Conservation (phyloP, 2,329 filamentous ascomycete genomes). For the Phialocephala subalpina region DNA sequence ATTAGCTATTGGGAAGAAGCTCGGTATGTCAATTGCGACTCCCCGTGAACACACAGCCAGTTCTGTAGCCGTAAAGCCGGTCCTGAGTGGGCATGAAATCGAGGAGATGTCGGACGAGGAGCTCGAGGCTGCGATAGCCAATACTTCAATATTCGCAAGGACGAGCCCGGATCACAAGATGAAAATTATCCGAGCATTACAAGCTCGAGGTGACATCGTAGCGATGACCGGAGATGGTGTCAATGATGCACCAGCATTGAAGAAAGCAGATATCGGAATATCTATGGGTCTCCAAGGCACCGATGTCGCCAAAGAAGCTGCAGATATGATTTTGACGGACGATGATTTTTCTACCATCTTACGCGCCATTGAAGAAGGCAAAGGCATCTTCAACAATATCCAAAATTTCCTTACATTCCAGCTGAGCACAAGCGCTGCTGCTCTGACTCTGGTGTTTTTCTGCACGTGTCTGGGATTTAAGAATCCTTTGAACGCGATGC, state of each 20-base stretch:
- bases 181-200: conserved; percentile 92
- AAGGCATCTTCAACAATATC: conserved; percentile 99
- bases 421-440: conserved; percentile 94
- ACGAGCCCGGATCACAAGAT: conserved; percentile 98
- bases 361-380: conserved; percentile 96
- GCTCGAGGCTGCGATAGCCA: conserved; percentile 82
- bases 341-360: conserved; percentile 93
- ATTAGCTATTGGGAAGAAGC: conserved; percentile 88
- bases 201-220: conserved; percentile 93
- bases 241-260: conserved; percentile 95
- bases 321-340: conserved; percentile 92
- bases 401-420: conserved; percentile 99
- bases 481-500: conserved; percentile 98
- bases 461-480: conserved; percentile 94
- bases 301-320: conserved; percentile 94
- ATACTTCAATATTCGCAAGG: conserved; percentile 93
- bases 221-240: conserved; percentile 99
- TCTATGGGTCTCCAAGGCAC: conserved; percentile 96
- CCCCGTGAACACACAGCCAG: conserved; percentile 59
- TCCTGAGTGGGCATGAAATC: conserved; percentile 90
- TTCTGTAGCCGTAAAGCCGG: conserved; percentile 70
- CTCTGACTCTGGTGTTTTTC: conserved; percentile 87
- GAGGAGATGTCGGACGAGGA: conserved; percentile 89
- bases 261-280: conserved; percentile 97
- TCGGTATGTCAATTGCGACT: conserved; percentile 86